Conservation (phyloP, 1,284 basidiomycete genomes). For the Microbotryum violaceum region DNA sequence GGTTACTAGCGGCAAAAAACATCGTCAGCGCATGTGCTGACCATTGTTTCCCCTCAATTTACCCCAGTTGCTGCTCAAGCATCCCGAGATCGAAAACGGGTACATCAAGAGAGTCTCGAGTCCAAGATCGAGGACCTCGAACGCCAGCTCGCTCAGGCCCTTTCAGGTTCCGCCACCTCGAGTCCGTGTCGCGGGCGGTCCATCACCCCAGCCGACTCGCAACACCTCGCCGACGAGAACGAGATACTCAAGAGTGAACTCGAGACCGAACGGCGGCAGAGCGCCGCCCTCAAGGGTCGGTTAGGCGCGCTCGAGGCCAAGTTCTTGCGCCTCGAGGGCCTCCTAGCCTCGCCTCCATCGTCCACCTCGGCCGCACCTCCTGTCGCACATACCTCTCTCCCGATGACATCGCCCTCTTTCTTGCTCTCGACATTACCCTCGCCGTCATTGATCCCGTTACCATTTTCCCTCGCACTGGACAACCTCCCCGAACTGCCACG, state of each 20-base stretch:
- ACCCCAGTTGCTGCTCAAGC: slow-evolving; percentile 10
- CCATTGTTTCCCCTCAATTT: too few species aligned
- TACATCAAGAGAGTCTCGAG: slow-evolving; percentile 1
- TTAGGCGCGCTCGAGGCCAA: slow-evolving; percentile 24
- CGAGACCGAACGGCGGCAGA: slow-evolving; percentile 19
- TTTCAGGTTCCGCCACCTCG: neutral
- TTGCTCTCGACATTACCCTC: slow-evolving; percentile 32
- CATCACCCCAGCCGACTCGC: neutral
- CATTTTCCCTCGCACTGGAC: neutral
- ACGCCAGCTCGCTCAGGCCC: neutral
- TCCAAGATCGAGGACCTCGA: slow-evolving; percentile 4
- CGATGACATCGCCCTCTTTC: slow-evolving; percentile 4
- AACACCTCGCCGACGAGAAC: slow-evolving; percentile 23
- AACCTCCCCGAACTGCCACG: neutral
- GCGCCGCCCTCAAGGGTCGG: slow-evolving; percentile 21
- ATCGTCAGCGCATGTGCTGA: too few species aligned
- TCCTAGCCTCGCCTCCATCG: slow-evolving; percentile 1
- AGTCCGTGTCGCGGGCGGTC: too few species aligned
- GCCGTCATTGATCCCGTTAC: slow-evolving; percentile 29
- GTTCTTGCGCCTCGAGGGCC: slow-evolving; percentile 20
- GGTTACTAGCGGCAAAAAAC: too few species aligned
- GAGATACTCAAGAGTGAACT: slow-evolving; percentile 20
- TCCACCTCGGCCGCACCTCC: slow-evolving; percentile 22
- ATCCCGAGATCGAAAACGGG: slow-evolving; percentile 10
- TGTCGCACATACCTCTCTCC: slow-evolving; percentile 23